These are phyloP conservation scores for Kentomonas sorsogonicus DNA, from an alignment of 208 protist species.

Conservation along the genomic window DNA sequence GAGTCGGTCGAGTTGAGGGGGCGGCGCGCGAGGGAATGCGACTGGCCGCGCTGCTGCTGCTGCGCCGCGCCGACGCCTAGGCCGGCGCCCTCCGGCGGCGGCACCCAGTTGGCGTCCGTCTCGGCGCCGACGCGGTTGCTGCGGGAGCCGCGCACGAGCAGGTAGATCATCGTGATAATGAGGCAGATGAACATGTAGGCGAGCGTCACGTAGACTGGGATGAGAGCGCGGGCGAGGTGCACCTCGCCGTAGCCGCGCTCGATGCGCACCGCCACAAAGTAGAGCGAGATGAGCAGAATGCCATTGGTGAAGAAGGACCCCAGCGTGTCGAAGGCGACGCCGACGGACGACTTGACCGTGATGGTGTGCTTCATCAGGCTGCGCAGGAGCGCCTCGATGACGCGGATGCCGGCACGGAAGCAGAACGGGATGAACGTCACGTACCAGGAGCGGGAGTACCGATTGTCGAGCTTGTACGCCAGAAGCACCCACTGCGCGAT, in stretches of 20 bases:
- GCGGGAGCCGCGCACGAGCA: constrained; percentile 26
- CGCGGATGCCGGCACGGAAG: constrained; percentile 47
- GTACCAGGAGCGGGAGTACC: constrained; percentile 63
- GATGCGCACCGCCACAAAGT: constrained; percentile 74
- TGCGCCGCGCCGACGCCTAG: background rate
- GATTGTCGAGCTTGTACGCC: constrained; percentile 56
- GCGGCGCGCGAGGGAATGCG: constrained; percentile 1
- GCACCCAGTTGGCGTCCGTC: constrained; percentile 38
- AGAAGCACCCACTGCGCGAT: constrained; percentile 78
- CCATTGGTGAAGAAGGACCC: constrained; percentile 83
- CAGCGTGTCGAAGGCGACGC: constrained; percentile 74
- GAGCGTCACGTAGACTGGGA: constrained; percentile 71
- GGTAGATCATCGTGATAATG: constrained; percentile 57
- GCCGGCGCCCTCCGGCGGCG: constrained; percentile 22
- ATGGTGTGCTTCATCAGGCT: constrained; percentile 71
- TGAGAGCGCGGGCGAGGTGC: constrained; percentile 40
- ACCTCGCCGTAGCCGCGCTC: constrained; percentile 37
- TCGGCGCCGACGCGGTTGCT: constrained; percentile 26
- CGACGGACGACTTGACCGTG: constrained; percentile 43
- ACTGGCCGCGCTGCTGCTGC: background rate
- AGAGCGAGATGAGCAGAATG: constrained; percentile 67
- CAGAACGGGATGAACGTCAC: constrained; percentile 68
- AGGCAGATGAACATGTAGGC: constrained; percentile 61
- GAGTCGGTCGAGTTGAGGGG: constrained; percentile 16
- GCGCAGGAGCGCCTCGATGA: constrained; percentile 70